These are phyloP conservation scores for Phytophthora aleatoria DNA, from an alignment of 352 stramenopile species.

Conservation along the genomic window DNA sequence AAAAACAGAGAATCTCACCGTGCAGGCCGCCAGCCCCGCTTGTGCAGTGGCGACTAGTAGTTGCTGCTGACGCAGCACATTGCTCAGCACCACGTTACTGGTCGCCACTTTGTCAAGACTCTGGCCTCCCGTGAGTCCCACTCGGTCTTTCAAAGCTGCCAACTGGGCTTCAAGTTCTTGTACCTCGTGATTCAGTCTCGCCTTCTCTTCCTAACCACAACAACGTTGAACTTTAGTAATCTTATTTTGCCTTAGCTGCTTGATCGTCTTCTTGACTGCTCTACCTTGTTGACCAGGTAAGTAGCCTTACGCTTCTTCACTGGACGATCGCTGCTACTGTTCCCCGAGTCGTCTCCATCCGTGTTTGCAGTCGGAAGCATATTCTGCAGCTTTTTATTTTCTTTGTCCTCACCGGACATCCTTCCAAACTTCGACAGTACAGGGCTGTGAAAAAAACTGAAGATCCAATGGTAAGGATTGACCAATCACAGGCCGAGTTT, in stretches of 20 bases:
- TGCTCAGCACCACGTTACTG: conserved; percentile 18
- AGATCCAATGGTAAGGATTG: no score
- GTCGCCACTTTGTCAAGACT: conserved; percentile 23
- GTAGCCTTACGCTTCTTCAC: conserved; percentile 28
- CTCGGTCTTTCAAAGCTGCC: conserved; percentile 15
- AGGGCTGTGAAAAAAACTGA: no score
- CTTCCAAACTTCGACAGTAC: no score
- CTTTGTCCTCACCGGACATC: conserved; percentile 2
- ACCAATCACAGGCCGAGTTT: no score
- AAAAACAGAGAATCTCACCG: conserved; percentile 6
- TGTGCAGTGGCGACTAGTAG: conserved; percentile 14
- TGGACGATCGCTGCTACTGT: background rate
- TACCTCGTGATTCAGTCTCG: conserved; percentile 8
- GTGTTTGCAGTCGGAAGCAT: conserved; percentile 9
- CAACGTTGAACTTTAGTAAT: no score
- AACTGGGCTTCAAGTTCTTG: conserved; percentile 19
- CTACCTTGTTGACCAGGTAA: conserved; percentile 24
- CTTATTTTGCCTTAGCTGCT: no score
- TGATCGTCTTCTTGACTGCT: conserved; percentile 5
- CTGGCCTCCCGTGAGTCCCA: conserved; percentile 15
- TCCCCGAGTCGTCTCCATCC: conserved; percentile 9
- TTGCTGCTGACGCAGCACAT: conserved; percentile 25
- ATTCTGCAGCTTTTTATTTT: background rate
- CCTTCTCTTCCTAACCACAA: conserved; percentile 14
- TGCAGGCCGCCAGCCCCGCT: conserved; percentile 13